Evolutionary conservation across 352 stramenopile species (phyloP).

Genomic region (Phytophthora sansomeana): DNA sequence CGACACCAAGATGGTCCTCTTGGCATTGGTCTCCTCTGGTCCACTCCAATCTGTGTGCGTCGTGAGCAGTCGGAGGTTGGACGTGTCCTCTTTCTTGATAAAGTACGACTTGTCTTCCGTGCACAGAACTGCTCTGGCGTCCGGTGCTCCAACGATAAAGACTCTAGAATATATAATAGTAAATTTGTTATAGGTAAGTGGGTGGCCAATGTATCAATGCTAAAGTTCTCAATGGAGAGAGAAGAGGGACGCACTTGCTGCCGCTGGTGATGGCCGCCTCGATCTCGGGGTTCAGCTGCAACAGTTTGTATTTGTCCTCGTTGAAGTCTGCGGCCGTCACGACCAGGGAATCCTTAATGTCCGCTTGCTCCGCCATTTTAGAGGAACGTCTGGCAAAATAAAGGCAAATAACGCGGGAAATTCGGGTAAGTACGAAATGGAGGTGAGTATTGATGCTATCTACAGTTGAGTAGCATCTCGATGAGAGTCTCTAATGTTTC

Average conservation of each 20-base stretch:
- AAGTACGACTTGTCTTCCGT: conserved; percentile 75
- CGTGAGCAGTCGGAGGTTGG: conserved; percentile 79
- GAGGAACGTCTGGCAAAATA: neutral
- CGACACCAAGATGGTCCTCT: conserved; percentile 52
- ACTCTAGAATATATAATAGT: conserved; percentile 47
- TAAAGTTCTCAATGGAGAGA: neutral
- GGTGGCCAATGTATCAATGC: conserved; percentile 24
- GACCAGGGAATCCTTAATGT: conserved; percentile 44
- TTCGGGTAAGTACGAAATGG: conserved; percentile 27
- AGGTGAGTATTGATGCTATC: conserved; percentile 17
- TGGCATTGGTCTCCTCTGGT: conserved; percentile 26
- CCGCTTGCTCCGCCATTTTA: conserved; percentile 33
- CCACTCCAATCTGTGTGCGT: conserved; percentile 60
- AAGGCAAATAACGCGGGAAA: conserved; percentile 2
- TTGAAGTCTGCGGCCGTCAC: conserved; percentile 65
- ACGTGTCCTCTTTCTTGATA: conserved; percentile 85
- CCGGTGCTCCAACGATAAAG: conserved; percentile 67
- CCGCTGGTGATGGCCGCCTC: conserved; percentile 59
- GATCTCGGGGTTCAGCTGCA: conserved; percentile 75
- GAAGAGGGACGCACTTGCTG: conserved; percentile 42
- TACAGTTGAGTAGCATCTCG: conserved; percentile 34
- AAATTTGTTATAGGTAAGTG: neutral
- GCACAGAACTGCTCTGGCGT: conserved; percentile 74
- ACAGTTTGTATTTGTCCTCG: conserved; percentile 59
- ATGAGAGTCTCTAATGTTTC: conserved; percentile 48